A percentile compares a stretch with the other conserved stretches of the same genome.
These are phyloP conservation scores for Solanum piurae DNA, from an alignment of 257 asterid species.

Conservation along the genomic window DNA sequence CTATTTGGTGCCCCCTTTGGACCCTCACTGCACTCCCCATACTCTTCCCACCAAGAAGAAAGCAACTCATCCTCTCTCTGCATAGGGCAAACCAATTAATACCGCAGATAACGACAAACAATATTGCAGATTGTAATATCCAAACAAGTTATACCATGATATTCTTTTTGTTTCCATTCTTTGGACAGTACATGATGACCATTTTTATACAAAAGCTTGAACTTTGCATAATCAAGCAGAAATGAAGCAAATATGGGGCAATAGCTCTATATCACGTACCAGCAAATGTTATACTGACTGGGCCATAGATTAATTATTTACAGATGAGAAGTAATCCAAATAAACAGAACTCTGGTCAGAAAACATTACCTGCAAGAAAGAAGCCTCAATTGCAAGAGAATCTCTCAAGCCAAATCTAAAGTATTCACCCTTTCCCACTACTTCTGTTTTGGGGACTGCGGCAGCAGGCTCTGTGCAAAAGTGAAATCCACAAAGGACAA, in stretches of 20 bases:
- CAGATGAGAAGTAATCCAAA: background rate
- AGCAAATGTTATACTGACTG: background rate
- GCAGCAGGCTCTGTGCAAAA: conserved; percentile 70
- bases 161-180: background rate
- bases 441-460: conserved; percentile 65
- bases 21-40: conserved; percentile 95
- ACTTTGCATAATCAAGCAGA: background rate
- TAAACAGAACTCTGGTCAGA: background rate
- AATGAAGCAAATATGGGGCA: background rate
- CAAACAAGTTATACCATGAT: background rate
- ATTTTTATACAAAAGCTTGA: background rate
- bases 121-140: background rate
- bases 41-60: conserved; percentile 93
- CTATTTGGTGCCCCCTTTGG: conserved; percentile 44
- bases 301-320: background rate
- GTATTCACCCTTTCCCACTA: conserved; percentile 87
- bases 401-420: conserved; percentile 96
- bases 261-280: background rate
- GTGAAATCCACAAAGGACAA: conserved; percentile 1
- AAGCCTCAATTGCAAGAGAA: conserved; percentile 95
- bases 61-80: conserved; percentile 94
- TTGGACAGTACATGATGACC: background rate
- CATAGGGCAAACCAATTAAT: background rate
- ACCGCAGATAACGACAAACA: background rate
- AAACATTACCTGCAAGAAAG: conserved; percentile 73